These are phyloP conservation scores for Chaetomium cochliodes DNA, from an alignment of 495 filamentous ascomycete species.

Conservation along the genomic window DNA sequence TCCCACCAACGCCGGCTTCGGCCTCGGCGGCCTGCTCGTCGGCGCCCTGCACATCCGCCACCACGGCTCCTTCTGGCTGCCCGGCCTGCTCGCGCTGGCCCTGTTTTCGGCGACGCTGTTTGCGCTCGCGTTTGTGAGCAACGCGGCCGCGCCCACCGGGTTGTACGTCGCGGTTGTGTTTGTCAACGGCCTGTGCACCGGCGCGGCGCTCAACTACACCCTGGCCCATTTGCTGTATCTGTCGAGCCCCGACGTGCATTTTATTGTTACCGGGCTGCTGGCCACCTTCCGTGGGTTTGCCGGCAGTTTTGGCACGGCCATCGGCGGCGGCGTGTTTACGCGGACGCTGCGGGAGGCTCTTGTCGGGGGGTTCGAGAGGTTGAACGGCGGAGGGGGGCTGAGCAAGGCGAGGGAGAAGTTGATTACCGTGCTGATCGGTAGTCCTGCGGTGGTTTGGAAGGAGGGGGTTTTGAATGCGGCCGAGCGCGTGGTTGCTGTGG, in stretches of 20 bases:
- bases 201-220: slow-evolving; percentile 71
- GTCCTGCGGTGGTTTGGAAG: slow-evolving; percentile 59
- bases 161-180: slow-evolving; percentile 59
- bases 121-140: slow-evolving; percentile 51
- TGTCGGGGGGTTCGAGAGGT: slow-evolving; percentile 52
- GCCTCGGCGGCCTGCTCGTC: slow-evolving; percentile 63
- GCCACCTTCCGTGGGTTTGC: slow-evolving; percentile 74
- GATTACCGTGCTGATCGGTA: slow-evolving; percentile 63
- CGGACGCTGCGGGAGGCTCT: slow-evolving; percentile 58
- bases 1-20: slow-evolving; percentile 75
- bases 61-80: slow-evolving; percentile 62
- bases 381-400: slow-evolving; percentile 35
- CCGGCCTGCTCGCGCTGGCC: slow-evolving; percentile 53
- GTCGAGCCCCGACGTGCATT: slow-evolving; percentile 60
- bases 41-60: slow-evolving; percentile 70
- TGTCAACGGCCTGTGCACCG: slow-evolving; percentile 65
- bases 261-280: slow-evolving; percentile 66
- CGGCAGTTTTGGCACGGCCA: slow-evolving; percentile 70
- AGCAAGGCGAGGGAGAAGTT: slow-evolving; percentile 53
- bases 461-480: slow-evolving; percentile 43
- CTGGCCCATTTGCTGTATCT: slow-evolving; percentile 72
- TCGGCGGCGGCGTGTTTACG: slow-evolving; percentile 72
- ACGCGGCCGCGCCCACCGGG: slow-evolving; percentile 41
- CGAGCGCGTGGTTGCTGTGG: slow-evolving; percentile 61
- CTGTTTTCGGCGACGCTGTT: slow-evolving; percentile 56